Evolutionary conservation across 257 asterid genomes (phyloP).

Genomic region (Solanum clarkiae): DNA sequence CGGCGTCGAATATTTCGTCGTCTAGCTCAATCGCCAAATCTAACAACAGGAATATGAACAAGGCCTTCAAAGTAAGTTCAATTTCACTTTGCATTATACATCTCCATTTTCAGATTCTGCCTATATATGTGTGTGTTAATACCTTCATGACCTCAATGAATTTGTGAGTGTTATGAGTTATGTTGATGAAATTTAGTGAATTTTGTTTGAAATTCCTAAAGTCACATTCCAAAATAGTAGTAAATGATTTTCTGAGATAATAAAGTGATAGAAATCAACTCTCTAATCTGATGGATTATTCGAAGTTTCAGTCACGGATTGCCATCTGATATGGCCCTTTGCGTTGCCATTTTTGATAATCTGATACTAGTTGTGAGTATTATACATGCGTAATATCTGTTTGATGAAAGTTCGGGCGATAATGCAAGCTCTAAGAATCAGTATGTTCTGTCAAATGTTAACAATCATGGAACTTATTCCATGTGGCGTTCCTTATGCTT

Average conservation of each 20-base stretch:
- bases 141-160: not conserved
- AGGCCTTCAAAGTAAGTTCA: not conserved
- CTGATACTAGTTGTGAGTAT: not conserved
- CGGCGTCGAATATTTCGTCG: not conserved
- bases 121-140: not conserved
- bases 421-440: not conserved
- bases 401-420: not conserved
- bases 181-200: not conserved
- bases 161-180: not conserved
- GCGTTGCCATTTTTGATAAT: not conserved
- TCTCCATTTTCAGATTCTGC: not conserved
- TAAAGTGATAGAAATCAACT: not conserved
- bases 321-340: not conserved
- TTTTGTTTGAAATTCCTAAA: too few relatives aligned
- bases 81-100: not conserved
- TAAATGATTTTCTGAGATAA: too few relatives aligned
- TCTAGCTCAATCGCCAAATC: not conserved
- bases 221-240: not conserved
- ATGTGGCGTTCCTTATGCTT: not conserved
- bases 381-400: not conserved
- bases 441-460: not conserved
- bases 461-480: not conserved
- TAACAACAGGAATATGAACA: not conserved
- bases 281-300: not conserved
- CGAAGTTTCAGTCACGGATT: not conserved